Conservation (phyloP, 257 asterid genomes). For the Nicotiana tomentosiformis region DNA sequence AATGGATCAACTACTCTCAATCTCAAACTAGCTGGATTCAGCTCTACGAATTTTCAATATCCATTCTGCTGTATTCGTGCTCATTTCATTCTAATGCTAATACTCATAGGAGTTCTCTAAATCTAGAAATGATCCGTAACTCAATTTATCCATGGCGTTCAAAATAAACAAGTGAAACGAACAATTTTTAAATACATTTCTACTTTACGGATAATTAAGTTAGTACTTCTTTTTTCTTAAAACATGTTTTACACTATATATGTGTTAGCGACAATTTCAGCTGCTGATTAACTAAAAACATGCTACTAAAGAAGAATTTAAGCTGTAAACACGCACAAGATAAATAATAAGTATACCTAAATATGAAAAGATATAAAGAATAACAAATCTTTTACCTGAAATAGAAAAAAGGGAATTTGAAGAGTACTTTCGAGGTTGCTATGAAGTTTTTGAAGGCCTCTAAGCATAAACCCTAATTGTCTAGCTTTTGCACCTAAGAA, state of each 20-base stretch:
- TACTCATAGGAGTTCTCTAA: neutral
- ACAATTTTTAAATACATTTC: neutral
- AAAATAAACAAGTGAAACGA: neutral
- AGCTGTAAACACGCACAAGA: neutral
- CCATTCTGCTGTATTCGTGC: neutral
- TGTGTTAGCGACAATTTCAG: neutral
- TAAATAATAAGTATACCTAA: neutral
- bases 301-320: neutral
- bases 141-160: neutral
- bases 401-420: slow-evolving; percentile 64
- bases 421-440: slow-evolving; percentile 37
- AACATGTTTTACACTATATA: neutral
- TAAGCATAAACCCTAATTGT: slow-evolving; percentile 90
- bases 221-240: neutral
- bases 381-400: slow-evolving; percentile 40
- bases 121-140: neutral
- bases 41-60: neutral
- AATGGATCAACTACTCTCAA: neutral
- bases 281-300: neutral
- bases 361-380: neutral
- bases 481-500: slow-evolving; percentile 94
- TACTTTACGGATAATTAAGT: neutral
- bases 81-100: neutral
- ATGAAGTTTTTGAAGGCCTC: slow-evolving; percentile 67
- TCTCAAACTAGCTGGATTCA: neutral